These are phyloP conservation scores for Aureobasidium melanogenum DNA, from an alignment of 2,329 filamentous ascomycete genomes.

Conservation along the genomic window DNA sequence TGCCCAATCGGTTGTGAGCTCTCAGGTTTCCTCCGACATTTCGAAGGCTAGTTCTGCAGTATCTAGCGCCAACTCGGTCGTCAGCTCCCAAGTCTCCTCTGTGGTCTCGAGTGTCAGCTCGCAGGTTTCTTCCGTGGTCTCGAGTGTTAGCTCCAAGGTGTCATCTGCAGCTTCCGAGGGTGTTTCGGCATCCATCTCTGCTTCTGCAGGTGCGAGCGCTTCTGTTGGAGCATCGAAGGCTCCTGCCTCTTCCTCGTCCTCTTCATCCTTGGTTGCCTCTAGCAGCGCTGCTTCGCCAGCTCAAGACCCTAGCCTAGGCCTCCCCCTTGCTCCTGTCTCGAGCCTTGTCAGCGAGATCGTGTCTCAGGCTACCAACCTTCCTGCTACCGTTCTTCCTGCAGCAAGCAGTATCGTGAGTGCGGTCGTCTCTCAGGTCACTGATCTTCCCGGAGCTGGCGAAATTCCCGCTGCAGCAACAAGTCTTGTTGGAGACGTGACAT, in stretches of 20 bases:
- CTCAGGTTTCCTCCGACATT: background rate
- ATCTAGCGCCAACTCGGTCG: background rate
- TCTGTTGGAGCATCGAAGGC: background rate
- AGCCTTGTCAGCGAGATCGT: background rate
- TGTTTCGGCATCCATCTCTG: background rate
- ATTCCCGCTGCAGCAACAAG: background rate
- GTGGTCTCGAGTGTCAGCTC: background rate
- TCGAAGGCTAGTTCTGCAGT: background rate
- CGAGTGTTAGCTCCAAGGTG: background rate
- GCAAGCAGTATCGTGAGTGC: background rate
- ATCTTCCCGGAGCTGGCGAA: background rate
- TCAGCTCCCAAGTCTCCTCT: background rate
- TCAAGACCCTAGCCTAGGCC: background rate
- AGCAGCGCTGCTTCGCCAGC: background rate
- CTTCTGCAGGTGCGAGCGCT: background rate
- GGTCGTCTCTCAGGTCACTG: background rate
- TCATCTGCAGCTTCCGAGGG: background rate
- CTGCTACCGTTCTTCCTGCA: background rate
- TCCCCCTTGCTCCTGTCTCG: background rate
- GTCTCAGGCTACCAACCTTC: background rate
- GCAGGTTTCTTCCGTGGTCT: no score
- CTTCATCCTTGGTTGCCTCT: background rate
- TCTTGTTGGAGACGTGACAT: background rate
- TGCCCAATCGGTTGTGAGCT: background rate
- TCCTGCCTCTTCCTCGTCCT: background rate